Percentiles rank a stretch among this genome's conserved stretches.
These are phyloP conservation scores for Pythium coloratum DNA, from an alignment of 352 stramenopile genomes.

Conservation along the genomic window DNA sequence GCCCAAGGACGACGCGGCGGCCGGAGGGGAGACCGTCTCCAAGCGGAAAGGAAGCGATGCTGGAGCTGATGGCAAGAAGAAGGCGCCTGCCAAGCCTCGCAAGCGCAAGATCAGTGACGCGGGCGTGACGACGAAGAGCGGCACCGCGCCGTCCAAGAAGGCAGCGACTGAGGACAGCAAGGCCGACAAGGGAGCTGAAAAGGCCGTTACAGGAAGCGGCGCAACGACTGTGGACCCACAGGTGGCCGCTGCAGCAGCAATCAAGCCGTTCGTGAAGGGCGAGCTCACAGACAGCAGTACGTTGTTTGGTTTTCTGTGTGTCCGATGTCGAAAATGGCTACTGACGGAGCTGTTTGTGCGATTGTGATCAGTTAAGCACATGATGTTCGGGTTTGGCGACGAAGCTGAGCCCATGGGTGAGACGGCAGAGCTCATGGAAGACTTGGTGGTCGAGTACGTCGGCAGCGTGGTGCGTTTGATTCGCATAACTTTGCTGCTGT, in stretches of 20 bases:
- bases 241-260: constrained; percentile 4
- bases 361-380: constrained; percentile 74
- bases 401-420: constrained; percentile 69
- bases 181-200: constrained; percentile 14
- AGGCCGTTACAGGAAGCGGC: constrained; percentile 8
- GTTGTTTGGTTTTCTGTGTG: constrained; percentile 23
- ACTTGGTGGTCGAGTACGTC: constrained; percentile 83
- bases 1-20: constrained; percentile 7
- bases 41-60: constrained; percentile 20
- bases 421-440: constrained; percentile 81
- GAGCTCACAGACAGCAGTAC: constrained; percentile 83
- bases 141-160: constrained; percentile 42
- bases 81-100: constrained; percentile 58
- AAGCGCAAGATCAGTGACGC: constrained; percentile 79
- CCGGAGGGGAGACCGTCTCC: not conserved
- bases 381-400: constrained; percentile 89
- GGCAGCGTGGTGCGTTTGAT: constrained; percentile 67
- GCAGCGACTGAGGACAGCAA: constrained; percentile 27
- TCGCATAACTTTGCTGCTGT: not conserved
- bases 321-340: not conserved
- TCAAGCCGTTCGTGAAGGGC: constrained; percentile 79
- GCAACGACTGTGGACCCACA: constrained; percentile 15
- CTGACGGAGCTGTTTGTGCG: not conserved
- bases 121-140: constrained; percentile 32
- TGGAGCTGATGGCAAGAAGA: constrained; percentile 56